Conservation (phyloP, 2,329 filamentous ascomycete genomes). For the Sporothrix brasiliensis region DNA sequence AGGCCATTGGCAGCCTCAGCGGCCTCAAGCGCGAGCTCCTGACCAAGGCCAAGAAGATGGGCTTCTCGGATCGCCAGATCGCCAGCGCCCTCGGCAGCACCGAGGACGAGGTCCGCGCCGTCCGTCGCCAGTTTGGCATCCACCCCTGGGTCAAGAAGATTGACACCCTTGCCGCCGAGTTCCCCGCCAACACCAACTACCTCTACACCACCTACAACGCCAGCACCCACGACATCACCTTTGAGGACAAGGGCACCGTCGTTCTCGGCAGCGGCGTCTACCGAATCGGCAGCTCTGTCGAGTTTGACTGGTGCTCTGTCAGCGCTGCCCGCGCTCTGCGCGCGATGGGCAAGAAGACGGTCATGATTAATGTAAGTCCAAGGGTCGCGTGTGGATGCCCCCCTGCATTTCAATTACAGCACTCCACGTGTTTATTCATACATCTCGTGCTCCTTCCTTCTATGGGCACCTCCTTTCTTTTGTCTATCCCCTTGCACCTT, state of each 20-base stretch:
- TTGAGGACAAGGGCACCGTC: conserved; percentile 87
- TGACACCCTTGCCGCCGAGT: conserved; percentile 94
- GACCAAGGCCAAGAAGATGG: conserved; percentile 91
- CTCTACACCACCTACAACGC: conserved; percentile 98
- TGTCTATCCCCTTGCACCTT: background rate
- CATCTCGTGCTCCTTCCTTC: too few species aligned
- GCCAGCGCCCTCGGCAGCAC: conserved; percentile 79
- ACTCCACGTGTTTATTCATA: too few species aligned
- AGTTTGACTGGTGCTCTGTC: conserved; percentile 98
- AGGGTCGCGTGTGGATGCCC: background rate
- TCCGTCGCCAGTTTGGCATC: conserved; percentile 83
- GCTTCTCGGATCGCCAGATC: conserved; percentile 97
- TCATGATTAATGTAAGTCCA: conserved; percentile 84
- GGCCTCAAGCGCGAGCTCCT: conserved; percentile 87
- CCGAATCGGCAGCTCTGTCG: conserved; percentile 94
- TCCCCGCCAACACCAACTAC: conserved; percentile 93
- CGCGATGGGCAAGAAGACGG: conserved; percentile 90
- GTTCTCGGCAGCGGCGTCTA: conserved; percentile 95
- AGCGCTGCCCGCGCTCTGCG: conserved; percentile 82
- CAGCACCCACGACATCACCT: conserved; percentile 86
- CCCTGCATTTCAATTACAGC: too few species aligned
- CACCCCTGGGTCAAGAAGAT: conserved; percentile 98
- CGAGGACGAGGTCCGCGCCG: conserved; percentile 86
- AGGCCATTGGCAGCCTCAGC: conserved; percentile 79
- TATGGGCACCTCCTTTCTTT: background rate